Evolutionary conservation across 768 basidiomycete genomes (phyloP).

Genomic region (Tubosaeta sp.): DNA sequence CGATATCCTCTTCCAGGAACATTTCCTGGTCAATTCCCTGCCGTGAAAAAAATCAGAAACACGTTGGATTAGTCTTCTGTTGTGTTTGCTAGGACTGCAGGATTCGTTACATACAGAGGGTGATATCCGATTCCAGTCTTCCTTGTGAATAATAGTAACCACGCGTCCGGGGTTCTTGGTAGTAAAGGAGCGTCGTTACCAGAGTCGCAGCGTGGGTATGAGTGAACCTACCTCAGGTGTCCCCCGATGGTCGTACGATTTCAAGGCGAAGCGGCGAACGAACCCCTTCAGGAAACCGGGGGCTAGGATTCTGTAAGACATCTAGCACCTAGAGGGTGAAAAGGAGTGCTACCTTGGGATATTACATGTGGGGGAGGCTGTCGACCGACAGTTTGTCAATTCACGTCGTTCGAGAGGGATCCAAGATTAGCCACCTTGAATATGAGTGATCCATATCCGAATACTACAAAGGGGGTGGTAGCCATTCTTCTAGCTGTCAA

Average conservation of each 20-base stretch:
- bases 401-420: neutral
- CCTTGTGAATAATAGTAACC: slow-evolving; percentile 78
- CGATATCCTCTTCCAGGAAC: slow-evolving; percentile 19
- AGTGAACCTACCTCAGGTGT: slow-evolving; percentile 59
- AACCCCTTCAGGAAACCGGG: slow-evolving; percentile 85
- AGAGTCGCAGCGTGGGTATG: neutral
- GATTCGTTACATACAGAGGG: slow-evolving; percentile 40
- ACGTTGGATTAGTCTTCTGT: neutral
- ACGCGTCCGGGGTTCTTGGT: slow-evolving; percentile 69
- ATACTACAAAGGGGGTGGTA: slow-evolving; percentile 55
- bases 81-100: neutral
- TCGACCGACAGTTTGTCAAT: neutral
- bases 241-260: slow-evolving; percentile 87
- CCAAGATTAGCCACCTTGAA: slow-evolving; percentile 54
- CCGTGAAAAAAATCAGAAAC: too few species aligned
- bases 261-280: slow-evolving; percentile 82
- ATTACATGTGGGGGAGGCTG: slow-evolving; percentile 81
- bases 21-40: slow-evolving; percentile 9
- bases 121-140: slow-evolving; percentile 77
- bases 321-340: neutral
- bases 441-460: slow-evolving; percentile 87
- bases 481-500: neutral
- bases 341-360: slow-evolving; percentile 47
- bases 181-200: neutral
- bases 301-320: slow-evolving; percentile 31